These are phyloP conservation scores for Monosporascus cannonballus DNA, from an alignment of 2,329 filamentous ascomycete genomes.

Conservation along the genomic window DNA sequence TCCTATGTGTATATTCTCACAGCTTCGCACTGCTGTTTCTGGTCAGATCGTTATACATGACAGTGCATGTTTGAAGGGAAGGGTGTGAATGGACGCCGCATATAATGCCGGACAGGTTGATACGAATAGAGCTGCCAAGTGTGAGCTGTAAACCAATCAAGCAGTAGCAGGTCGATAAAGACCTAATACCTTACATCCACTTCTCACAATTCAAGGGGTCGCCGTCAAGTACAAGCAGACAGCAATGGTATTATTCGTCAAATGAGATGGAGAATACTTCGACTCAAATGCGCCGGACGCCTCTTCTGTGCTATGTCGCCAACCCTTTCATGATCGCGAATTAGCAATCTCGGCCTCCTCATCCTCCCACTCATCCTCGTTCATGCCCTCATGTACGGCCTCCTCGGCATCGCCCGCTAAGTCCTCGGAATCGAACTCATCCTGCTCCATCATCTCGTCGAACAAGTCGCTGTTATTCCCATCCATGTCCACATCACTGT, in stretches of 20 bases:
- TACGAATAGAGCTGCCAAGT: no score
- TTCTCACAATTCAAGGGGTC: no score
- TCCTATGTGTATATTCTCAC: no score
- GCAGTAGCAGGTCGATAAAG: no score
- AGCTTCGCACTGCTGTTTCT: no score
- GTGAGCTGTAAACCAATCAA: no score
- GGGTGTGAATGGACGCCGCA: no score
- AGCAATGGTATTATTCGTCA: not conserved
- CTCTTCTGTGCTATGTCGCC: not conserved
- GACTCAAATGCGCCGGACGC: not conserved
- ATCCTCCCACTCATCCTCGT: constrained; percentile 48
- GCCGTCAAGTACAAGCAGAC: no score
- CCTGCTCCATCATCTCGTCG: constrained; percentile 40
- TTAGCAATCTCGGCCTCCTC: constrained; percentile 29
- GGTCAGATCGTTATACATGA: no score
- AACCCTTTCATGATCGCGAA: constrained; percentile 1
- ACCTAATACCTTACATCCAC: no score
- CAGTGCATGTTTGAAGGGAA: no score
- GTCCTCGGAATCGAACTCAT: constrained; percentile 47
- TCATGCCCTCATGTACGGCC: constrained; percentile 42
- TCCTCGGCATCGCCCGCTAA: constrained; percentile 44
- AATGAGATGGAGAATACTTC: not conserved
- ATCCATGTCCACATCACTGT: constrained; percentile 33
- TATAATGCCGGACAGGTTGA: no score
- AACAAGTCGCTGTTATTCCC: constrained; percentile 34